Evolutionary conservation across 2,329 filamentous ascomycete species (phyloP).

Genomic region (Verticillium isaacii): DNA sequence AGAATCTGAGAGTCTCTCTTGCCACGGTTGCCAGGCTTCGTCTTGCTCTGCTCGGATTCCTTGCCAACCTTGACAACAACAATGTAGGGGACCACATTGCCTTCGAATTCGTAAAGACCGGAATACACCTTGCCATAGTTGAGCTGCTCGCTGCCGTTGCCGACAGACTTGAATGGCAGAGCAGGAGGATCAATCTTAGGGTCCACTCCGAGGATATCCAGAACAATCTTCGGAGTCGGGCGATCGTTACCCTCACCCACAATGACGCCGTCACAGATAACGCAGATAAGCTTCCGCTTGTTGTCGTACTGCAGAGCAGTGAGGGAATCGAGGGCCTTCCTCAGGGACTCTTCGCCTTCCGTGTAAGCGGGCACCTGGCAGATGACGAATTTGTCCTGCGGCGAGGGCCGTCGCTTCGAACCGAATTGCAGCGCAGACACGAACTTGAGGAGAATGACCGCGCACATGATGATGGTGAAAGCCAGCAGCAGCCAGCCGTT

Average conservation of each 20-base stretch:
- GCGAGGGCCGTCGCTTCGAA: slow-evolving; percentile 80
- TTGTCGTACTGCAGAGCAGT: slow-evolving; percentile 96
- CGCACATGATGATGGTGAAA: slow-evolving; percentile 79
- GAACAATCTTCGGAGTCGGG: slow-evolving; percentile 93
- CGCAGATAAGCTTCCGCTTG: slow-evolving; percentile 93
- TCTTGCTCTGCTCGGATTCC: slow-evolving; percentile 84
- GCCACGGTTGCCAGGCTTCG: slow-evolving; percentile 95
- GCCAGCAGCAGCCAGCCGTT: slow-evolving; percentile 88
- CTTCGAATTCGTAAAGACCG: slow-evolving; percentile 94
- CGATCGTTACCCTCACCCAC: slow-evolving; percentile 94
- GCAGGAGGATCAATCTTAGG: slow-evolving; percentile 94
- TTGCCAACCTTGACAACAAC: slow-evolving; percentile 97
- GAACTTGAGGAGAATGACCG: slow-evolving; percentile 83
- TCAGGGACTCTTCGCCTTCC: slow-evolving; percentile 90
- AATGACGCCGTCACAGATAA: slow-evolving; percentile 96
- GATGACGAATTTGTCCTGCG: slow-evolving; percentile 98
- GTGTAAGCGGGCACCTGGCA: slow-evolving; percentile 98
- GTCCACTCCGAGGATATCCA: slow-evolving; percentile 95
- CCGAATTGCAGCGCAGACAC: slow-evolving; percentile 89
- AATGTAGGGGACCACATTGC: slow-evolving; percentile 93
- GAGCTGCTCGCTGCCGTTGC: slow-evolving; percentile 81
- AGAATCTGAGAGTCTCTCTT: slow-evolving; percentile 98
- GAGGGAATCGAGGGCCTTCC: slow-evolving; percentile 89
- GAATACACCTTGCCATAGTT: slow-evolving; percentile 99
- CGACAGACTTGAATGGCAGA: slow-evolving; percentile 89